Evolutionary conservation across 768 basidiomycete genomes (phyloP), one percentile per base, ranked within the genome.

Genomic region (Termitomyces sp.): DNA sequence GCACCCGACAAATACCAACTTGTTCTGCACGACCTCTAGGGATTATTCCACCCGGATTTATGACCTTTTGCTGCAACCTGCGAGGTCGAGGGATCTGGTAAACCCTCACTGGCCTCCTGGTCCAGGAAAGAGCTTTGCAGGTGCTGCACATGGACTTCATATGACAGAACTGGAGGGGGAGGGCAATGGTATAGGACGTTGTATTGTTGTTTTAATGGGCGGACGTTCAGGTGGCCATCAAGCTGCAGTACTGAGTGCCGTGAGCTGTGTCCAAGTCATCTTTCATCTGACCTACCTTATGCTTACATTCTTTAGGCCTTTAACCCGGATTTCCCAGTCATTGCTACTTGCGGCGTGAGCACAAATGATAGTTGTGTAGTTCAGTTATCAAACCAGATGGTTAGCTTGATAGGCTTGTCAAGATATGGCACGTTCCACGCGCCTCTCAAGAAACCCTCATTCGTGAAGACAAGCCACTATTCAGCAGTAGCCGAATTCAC

Each of bases 321-420:
- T 68, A 87, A 91, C 64, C 76, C 81, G 0, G 68, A 69, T 10
- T 68, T 78, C 49, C 86, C 88, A 4, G 60, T 91, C 15, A 75
- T 92, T 49, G 89, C 88, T 10, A 92, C 90, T 15, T 86, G 88
- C 62, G 89, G 89, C 20, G 89, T 91, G 66, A 56, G 84, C 71
- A 44, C n/a, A 6, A 12, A 25, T 11, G 7, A 20, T 38, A 48
- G 25, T 25, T 33, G 29, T 4, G 20, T 51, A 23, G 47, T 15
- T 40, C 23, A 41, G 5, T 39, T 50, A 42, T 13, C 32, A 41
- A 56, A n/a, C 15, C 29, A 16, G 27, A 41, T 15, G 32, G 53
- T 13, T 50, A 91, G 89, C 73, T 89, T 59, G 90, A 92, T 59
- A 79, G 88, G 54, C 71, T 76, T 3, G 80, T 90, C 32, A 91